These are phyloP conservation scores for Dalbergia oliveri DNA, from an alignment of 306 rosid genomes.

Conservation along the genomic window DNA sequence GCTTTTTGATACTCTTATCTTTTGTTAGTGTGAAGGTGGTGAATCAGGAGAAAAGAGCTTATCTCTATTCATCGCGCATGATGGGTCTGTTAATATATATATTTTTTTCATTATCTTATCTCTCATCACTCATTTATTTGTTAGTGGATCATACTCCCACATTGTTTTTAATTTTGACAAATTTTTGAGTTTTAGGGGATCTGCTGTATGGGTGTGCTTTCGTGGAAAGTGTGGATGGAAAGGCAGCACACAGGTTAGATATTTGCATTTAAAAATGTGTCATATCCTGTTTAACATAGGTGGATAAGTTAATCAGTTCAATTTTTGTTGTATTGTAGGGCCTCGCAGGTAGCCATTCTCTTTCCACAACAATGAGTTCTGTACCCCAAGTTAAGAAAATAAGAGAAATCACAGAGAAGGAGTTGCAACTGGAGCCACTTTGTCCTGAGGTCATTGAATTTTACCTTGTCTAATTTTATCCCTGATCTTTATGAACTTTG, in stretches of 20 bases:
- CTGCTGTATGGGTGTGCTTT: constrained; percentile 82
- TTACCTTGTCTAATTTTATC: constrained; percentile 29
- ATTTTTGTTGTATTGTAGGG: constrained; percentile 63
- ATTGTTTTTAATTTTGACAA: constrained; percentile 28
- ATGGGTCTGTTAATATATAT: constrained; percentile 64
- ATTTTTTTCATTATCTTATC: constrained; percentile 25
- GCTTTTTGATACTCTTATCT: constrained; percentile 33
- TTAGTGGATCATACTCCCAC: constrained; percentile 12
- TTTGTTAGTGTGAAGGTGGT: constrained; percentile 84
- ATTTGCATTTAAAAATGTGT: constrained; percentile 33
- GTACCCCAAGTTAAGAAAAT: constrained; percentile 46
- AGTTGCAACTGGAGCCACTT: constrained; percentile 82
- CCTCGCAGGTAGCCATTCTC: constrained; percentile 57
- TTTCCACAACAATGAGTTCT: constrained; percentile 23
- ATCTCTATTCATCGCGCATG: constrained; percentile 64
- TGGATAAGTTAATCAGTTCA: constrained; percentile 34
- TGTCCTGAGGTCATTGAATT: constrained; percentile 72
- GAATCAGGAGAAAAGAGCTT: constrained; percentile 67
- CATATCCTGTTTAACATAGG: constrained; percentile 8
- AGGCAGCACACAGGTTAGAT: constrained; percentile 77
- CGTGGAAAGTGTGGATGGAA: constrained; percentile 91
- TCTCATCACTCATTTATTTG: constrained; percentile 10
- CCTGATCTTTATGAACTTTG: constrained; percentile 16
- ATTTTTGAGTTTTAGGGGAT: constrained; percentile 59
- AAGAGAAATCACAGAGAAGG: constrained; percentile 71